Evolutionary conservation across 2,329 filamentous ascomycete genomes (phyloP).

Genomic region (Aspergillus hiratsukae): DNA sequence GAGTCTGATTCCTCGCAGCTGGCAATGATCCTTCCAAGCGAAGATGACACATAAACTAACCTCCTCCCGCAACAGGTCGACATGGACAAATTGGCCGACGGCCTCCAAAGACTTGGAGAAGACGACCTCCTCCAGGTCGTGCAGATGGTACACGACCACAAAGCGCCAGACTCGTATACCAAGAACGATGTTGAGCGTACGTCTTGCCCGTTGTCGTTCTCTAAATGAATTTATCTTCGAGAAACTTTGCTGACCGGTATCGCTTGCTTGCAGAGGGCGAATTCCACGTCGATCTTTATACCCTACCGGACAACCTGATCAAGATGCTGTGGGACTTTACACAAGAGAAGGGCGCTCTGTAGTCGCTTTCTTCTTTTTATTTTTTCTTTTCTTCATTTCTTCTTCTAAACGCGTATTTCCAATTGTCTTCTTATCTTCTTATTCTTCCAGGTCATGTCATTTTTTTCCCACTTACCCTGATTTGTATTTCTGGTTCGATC

Average conservation of each 20-base stretch:
- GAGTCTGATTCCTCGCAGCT: constrained; percentile 14
- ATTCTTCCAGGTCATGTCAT: background rate
- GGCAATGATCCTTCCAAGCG: background rate
- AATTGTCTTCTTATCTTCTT: background rate
- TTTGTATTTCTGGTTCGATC: background rate
- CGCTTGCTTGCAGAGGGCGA: constrained; percentile 65
- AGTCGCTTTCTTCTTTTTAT: constrained; percentile 3
- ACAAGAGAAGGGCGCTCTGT: constrained; percentile 41
- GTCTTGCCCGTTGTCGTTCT: constrained; percentile 32
- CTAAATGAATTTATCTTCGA: background rate
- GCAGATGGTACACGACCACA: constrained; percentile 97
- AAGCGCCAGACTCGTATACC: constrained; percentile 88
- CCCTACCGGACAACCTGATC: constrained; percentile 82
- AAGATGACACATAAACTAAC: background rate
- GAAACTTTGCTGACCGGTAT: constrained; percentile 26
- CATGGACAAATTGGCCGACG: constrained; percentile 95
- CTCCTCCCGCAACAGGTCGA: constrained; percentile 53
- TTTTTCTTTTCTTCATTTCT: background rate
- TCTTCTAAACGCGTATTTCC: background rate
- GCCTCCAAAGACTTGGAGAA: constrained; percentile 80
- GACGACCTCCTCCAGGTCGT: constrained; percentile 93
- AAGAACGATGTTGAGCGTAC: constrained; percentile 94
- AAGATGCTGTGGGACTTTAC: constrained; percentile 95
- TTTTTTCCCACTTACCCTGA: background rate
- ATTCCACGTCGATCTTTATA: constrained; percentile 97